Evolutionary conservation across 257 asterid genomes (phyloP), one percentile per base, ranked within the genome.

Genomic region (Jaltomata sinuosa): DNA sequence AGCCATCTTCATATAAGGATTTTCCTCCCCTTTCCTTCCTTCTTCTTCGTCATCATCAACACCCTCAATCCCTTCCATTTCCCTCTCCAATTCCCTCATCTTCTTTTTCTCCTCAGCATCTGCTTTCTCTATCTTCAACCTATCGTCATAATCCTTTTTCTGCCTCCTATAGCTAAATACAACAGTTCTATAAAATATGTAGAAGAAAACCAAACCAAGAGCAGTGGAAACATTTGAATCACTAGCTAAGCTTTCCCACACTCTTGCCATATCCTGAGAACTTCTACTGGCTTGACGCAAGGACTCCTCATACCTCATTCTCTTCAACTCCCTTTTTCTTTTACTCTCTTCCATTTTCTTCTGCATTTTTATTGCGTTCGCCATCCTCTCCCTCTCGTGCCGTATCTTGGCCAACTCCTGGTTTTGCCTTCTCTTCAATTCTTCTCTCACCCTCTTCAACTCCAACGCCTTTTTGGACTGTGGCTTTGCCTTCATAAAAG

Each of bases 71-170:
- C 98, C 98, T 15, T 83, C 89, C 93, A 92, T 90, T 86, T 92
- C 98, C 86, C 84, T 90, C 88, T 94, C 99, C 83, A 96, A 88
- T 84, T 93, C 93, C 92, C 92, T 93, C 85, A 94, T 91, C 91
- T 93, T 92, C 89, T 90, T 94, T 88, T 89, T 94, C 95, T 94
- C 99, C 79, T 94, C 99, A 2, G 98, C 99, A 59, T 96, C 99
- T 2, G 97, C 98, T 89, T 89, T 88, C 85, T 94, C 97, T 85
- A 96, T 93, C 85, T 94, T 94, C 94, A 92, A 85, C 92, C 99
- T 92, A 84, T 96, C 99, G 5, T 96, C 99, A 81, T 96, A 96
- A 88, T 94, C 99, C 90, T 92, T 93, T 92, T 91, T 93, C 92
- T 94, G 97, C 87, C 91, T 96, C 79, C 86, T 93, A 87, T 94